Base-by-base conservation (phyloP, 2,329 filamentous ascomycete genomes). In the Penicillium glabrum region DNA sequence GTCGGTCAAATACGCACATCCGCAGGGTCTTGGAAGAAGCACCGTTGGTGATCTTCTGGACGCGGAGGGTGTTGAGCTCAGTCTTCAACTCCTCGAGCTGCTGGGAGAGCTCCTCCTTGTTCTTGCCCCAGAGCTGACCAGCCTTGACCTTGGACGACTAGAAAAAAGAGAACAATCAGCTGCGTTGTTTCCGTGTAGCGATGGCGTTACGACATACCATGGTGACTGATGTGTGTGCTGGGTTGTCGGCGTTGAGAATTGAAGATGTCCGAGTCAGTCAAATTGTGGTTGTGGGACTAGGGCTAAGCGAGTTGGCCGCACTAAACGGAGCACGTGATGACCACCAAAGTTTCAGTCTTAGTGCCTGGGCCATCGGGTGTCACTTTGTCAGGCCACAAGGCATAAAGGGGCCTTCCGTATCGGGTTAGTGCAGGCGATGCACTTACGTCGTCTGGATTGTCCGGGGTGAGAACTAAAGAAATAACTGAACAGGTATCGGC, bases 61-160 rank as follows among this genome's bases (percentile, higher is more conserved):
- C 96, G 79, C 95, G 90, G 76, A 99, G 87, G 84, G 93, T 89
- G 77, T 91, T 90, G 71, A 99, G 88, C 86, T 99, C 96, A 67
- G 89, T 87, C 90, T 97, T 96, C 79, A 96, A 85, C 82, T 96
- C 92, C 73, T 87, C 88, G 77, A 97, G 88, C 82, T 96, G 92
- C 87, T 95, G 96, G 78, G 87, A 86, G 81, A 99, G 86, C 75
- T 99, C 96, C 77, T 96, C 91, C 89, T 98, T 98, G 89, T 86
- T 93, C 91, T 99, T 99, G 84, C 87, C 88, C 95, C 95, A 98
- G 82, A 99, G 91, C 83, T 90, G 86, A 83, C 86, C 87, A 80
- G 93, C 88, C 90, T 97, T 98, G 83, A 99, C 91, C 87, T 87
- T 87, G 72, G 80, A 81, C 79, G 85, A 87, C 83, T 86, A 71